Evolutionary conservation across 2,329 filamentous ascomycete genomes (phyloP), one percentile per base, ranked within the genome.

Genomic region (Ophiostoma piceae): DNA sequence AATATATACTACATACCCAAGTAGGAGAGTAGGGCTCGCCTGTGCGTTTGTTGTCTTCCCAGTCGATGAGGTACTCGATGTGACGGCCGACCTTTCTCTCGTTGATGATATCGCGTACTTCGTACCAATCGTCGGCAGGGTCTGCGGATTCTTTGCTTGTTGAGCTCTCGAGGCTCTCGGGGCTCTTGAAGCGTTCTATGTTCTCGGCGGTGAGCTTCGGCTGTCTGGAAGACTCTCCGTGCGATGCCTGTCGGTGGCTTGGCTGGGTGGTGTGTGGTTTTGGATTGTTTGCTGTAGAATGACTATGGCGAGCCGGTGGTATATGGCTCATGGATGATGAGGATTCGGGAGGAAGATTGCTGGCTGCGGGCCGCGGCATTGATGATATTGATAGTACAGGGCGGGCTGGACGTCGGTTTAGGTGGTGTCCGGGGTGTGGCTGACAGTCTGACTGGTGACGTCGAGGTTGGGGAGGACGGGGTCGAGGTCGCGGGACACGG

Each of bases 21-120:
- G 78, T 83, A 11, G 82, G 82, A 2, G 77, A 70, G 74, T 82
- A 88, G 1, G 72, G 71, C 71, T 82, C 75, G 22, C 83, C 84
- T 54, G 84, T 85, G 1, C 73, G 71, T n/a, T 80, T 77, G 74
- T 87, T 78, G 71, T 84, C 81, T 66, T 80, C 82, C 87, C 87
- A 89, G 74, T 87, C 82, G 68, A 89, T 82, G 2, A 80, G 75
- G 73, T 87, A 89, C 35, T 35, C 35, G n/a, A 79, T 72, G 12
- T 75, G 75, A 32, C 74, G 75, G 12, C 78, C 75, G 39, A 73
- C 70, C 26, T 43, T 16, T 71, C 77, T 79, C 76, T 82, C 79
- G 67, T 76, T 76, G 14, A 81, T 69, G 29, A 82, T 81, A 67
- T 76, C 77, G 43, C 76, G 76, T 51, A 81, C 76, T 22, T 67